Evolutionary conservation across 2,329 filamentous ascomycete species (phyloP), one percentile per base, ranked within the genome.

Genomic region (Tothia fuscella): DNA sequence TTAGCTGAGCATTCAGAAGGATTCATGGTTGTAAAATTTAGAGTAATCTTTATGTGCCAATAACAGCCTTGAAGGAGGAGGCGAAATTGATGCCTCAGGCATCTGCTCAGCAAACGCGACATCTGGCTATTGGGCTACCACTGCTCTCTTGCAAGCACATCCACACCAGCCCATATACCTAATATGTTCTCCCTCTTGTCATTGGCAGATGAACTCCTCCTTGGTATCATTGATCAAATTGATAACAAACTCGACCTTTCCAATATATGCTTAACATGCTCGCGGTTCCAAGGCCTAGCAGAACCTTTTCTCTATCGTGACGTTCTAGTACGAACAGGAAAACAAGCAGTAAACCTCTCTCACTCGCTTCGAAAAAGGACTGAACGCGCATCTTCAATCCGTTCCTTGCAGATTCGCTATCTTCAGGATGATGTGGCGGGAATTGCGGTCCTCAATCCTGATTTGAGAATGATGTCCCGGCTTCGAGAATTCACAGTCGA

Each of bases 281-380:
- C 47, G 5, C 51, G 51, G 22, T 50, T 59, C 2, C 56, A 55
- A 30, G 47, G 44, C 4, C 49, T 61, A 4, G 49, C 51, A 3
- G 57, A 61, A 34, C 56, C 56, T 1, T 60, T 53, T 22, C 50
- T 59, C 5, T 61, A 57, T 55, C 52, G 53, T 6, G 46, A 49
- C 6, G 36, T 61, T 10, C 37, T 55, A 3, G 48, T 61, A 9
- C 45, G 50, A 6, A 52, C 42, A 1, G 58, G 56, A 5, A 43
- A 31, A 2, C 51, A 57, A 46, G 56, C 56, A 4, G 46, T 43
- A 19, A 30, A 35, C 4, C 47, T 59, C 26, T 50, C 50, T 7
- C 35, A 34, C 16, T 51, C 54, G 13, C 46, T 59, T 3, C 47
- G 53, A 25, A 47, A 40, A 19, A 48, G 51, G 10, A 52, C 55